Conservation (phyloP, 202 grass and related monocot species). For the Miscanthus sacchariflorus region DNA sequence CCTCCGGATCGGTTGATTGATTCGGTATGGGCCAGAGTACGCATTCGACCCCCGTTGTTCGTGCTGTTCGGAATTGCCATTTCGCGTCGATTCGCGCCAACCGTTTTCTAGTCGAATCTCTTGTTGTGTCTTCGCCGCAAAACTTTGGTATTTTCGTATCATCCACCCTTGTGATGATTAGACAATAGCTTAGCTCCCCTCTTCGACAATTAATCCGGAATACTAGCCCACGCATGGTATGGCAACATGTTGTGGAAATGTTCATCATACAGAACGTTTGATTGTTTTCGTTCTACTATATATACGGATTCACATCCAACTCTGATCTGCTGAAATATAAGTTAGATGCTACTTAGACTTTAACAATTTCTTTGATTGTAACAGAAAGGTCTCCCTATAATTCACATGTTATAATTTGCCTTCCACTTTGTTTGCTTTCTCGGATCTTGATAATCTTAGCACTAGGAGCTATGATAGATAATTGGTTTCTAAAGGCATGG, state of each 20-base stretch:
- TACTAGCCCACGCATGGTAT: background rate
- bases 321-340: background rate
- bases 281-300: background rate
- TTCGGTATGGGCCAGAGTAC: background rate
- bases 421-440: background rate
- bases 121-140: background rate
- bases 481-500: background rate
- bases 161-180: background rate
- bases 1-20: constrained; percentile 15
- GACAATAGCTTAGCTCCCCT: background rate
- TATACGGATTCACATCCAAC: background rate
- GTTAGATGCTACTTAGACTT: background rate
- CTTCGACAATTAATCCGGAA: background rate
- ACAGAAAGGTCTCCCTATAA: background rate
- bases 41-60: background rate
- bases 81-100: background rate
- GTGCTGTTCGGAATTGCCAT: background rate
- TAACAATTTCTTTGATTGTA: background rate
- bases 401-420: background rate
- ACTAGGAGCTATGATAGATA: background rate
- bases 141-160: background rate
- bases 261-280: background rate
- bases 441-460: background rate
- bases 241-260: constrained; percentile 7
- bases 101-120: background rate